Evolutionary conservation across 2,329 filamentous ascomycete genomes (phyloP).

Genomic region (Endocalyx cinctus): DNA sequence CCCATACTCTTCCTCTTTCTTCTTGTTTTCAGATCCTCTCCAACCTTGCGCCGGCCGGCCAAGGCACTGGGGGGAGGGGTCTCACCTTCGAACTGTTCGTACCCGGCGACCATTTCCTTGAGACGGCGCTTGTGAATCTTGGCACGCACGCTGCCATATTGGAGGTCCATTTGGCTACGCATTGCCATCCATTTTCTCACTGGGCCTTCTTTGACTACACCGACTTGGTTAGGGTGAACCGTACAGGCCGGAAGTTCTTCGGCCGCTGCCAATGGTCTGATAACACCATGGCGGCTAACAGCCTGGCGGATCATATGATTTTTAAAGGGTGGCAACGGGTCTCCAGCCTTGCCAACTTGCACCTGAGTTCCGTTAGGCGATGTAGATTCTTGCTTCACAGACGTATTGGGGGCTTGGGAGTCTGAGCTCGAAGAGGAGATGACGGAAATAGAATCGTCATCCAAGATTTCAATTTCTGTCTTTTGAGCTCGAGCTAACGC

Average conservation of each 20-base stretch:
- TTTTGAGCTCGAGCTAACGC: slow-evolving; percentile 78
- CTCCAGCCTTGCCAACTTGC: slow-evolving; percentile 78
- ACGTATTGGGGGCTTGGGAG: slow-evolving; percentile 25
- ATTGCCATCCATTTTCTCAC: slow-evolving; percentile 78
- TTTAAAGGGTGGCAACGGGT: slow-evolving; percentile 73
- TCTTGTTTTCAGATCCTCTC: slow-evolving; percentile 43
- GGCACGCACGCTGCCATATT: slow-evolving; percentile 64
- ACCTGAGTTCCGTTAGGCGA: slow-evolving; percentile 13
- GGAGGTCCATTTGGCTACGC: slow-evolving; percentile 68
- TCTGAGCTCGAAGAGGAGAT: slow-evolving; percentile 58
- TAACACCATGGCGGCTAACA: slow-evolving; percentile 72
- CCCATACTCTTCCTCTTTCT: slow-evolving; percentile 61
- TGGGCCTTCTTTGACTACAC: slow-evolving; percentile 73
- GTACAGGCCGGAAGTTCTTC: slow-evolving; percentile 61
- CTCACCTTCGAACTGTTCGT: slow-evolving; percentile 68
- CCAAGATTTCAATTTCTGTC: slow-evolving; percentile 71
- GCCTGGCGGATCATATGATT: slow-evolving; percentile 90
- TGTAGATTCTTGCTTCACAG: slow-evolving; percentile 14
- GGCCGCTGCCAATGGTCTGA: slow-evolving; percentile 62
- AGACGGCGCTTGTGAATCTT: slow-evolving; percentile 70
- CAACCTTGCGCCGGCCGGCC: slow-evolving; percentile 60
- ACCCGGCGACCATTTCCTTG: slow-evolving; percentile 67
- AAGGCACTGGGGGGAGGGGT: slow-evolving; percentile 78
- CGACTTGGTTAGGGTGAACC: slow-evolving; percentile 61
- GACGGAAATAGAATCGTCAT: slow-evolving; percentile 72